Evolutionary conservation across 208 protist genomes (phyloP).

Genomic region (Baffinella frigidus): DNA sequence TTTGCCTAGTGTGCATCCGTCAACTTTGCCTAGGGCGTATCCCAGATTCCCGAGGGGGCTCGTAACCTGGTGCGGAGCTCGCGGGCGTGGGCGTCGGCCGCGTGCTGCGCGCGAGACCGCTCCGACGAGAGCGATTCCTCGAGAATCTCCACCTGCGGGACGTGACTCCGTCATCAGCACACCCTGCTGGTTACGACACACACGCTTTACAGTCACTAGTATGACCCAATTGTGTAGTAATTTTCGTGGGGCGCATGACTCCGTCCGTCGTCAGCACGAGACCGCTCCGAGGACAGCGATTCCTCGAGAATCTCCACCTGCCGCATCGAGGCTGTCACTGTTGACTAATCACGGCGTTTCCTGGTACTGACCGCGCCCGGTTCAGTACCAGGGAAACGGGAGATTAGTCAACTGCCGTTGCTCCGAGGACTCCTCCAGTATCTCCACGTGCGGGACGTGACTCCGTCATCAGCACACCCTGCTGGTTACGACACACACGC

Average conservation of each 20-base stretch:
- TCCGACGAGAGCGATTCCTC: conserved; percentile 19
- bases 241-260: neutral
- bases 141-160: neutral
- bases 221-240: too few species aligned
- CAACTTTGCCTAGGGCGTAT: too few species aligned
- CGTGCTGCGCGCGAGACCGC: neutral
- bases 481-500: too few species aligned
- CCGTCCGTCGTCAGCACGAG: neutral
- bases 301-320: neutral
- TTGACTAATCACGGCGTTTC: neutral
- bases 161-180: neutral
- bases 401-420: too few species aligned
- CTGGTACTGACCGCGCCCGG: too few species aligned
- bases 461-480: neutral
- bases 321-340: neutral
- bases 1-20: too few species aligned
- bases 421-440: conserved; percentile 52
- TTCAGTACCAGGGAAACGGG: too few species aligned
- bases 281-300: neutral
- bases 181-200: too few species aligned
- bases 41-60: too few species aligned
- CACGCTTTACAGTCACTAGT: too few species aligned
- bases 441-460: neutral
- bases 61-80: too few species aligned
- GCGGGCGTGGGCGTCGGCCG: too few species aligned